Evolutionary conservation across 768 basidiomycete genomes (phyloP), one percentile per base, ranked within the genome.

Genomic region (Boletus rubropictus): DNA sequence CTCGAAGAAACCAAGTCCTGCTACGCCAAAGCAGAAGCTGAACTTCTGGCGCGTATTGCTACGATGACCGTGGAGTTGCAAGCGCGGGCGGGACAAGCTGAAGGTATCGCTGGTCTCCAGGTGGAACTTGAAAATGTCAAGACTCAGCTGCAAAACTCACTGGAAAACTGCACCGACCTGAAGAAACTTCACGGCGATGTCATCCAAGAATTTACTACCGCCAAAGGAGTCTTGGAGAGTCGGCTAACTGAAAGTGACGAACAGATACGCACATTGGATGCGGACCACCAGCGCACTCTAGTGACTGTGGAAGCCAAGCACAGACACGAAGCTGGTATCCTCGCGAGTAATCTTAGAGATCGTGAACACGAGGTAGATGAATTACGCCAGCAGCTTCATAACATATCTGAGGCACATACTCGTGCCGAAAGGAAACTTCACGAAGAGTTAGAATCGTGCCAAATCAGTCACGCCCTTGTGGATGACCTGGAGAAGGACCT

Each of bases 301-400:
- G 45, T 35, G n/a, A 43, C 39, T 38, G 67, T 52, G 66, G 73
- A 58, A 60, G 63, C 35, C 61, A 71, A 52, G 56, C 71, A 45
- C 49, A 62, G 21, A 59, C 63, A 32, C 17, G 52, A 70, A 33
- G 58, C 62, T 15, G 61, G 65, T 17, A 57, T 72, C 34, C 66
- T 78, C 20, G 66, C 73, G 21, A 57, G 61, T 24, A 64, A 66
- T 21, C 62, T 66, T 27, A 65, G 70, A 39, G 72, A 72, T 44
- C 69, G 67, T 18, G 62, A 67, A 38, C 64, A 63, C 22, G 60
- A 68, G n/a, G 18, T 56, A 12, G 52, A 66, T 29, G 50, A 58
- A 7, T 61, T 79, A 31, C 62, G 64, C 39, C 50, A 52, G 35
- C 65, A 71, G 29, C 61, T 82, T 5, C 68, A 70, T 53, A 60